Evolutionary conservation across 768 basidiomycete species (phyloP).

Genomic region (Tephrocybe sp.): DNA sequence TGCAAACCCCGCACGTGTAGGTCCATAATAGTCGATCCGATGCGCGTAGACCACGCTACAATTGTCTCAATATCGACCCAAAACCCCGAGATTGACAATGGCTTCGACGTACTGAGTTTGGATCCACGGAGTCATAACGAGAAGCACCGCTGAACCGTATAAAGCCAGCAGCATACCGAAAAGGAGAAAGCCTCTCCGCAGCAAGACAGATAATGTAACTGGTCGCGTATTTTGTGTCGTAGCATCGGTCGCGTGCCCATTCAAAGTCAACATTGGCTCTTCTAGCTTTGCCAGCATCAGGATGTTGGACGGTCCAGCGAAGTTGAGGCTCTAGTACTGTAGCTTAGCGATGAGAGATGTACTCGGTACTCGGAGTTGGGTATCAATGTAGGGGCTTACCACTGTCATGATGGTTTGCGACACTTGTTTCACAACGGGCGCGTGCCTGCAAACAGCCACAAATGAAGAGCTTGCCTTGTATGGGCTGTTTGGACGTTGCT

Average conservation of each 20-base stretch:
- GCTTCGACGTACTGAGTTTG: conserved; percentile 31
- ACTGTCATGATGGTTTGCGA: too few species aligned
- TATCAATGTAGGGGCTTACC: too few species aligned
- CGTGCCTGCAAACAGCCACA: too few species aligned
- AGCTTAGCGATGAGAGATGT: too few species aligned
- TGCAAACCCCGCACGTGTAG: conserved; percentile 29
- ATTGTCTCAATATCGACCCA: background rate
- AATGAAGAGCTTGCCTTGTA: too few species aligned
- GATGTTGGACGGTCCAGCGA: too few species aligned
- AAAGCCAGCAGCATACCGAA: background rate
- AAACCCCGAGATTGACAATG: background rate
- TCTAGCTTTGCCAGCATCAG: too few species aligned
- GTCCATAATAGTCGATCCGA: conserved; percentile 31
- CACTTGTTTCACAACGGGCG: too few species aligned
- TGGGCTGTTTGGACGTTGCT: too few species aligned
- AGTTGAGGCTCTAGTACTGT: too few species aligned
- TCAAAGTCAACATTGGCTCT: too few species aligned
- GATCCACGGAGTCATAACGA: conserved; percentile 35
- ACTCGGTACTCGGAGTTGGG: too few species aligned
- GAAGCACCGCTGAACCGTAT: conserved; percentile 23
- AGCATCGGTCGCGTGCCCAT: background rate
- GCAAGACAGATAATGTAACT: background rate
- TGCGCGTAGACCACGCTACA: conserved; percentile 36
- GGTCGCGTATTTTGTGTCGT: background rate
- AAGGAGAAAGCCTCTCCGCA: background rate